Base-by-base conservation (phyloP, 1,284 basidiomycete species). In the Fomitopsis schrenkii region DNA sequence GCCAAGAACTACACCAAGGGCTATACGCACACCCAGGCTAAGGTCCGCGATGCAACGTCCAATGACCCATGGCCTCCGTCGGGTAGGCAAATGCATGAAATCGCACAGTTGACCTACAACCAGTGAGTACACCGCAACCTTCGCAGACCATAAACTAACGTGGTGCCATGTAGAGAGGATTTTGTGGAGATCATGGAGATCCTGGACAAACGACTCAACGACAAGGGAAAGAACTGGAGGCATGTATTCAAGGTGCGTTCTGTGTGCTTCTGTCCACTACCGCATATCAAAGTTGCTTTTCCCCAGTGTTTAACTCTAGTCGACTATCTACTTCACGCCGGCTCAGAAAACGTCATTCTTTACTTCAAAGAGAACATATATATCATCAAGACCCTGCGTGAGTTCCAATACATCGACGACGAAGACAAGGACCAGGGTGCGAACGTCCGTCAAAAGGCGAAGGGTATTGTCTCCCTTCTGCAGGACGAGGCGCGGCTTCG, bases 171-270 rank as follows among this genome's bases (percentile, higher is more conserved):
- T 69, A 97, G 94, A 74, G 88, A 87, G 64, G 95, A 98, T 73
- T 98, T 98, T 75, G 90, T 98, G 35, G 97, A 99, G 76, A 95
- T 99, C 71, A 97, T 99, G 93, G 95, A 98, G 79, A 95, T 98
- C 88, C 83, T 99, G 58, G 97, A 98, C 78, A 99, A 98, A 79
- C 86, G 97, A 55, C 77, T 99, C 68, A 98, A 98, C 70, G 97
- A 99, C 80, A 98, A 98, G 80, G 97, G 97, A 44, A 98, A 98
- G 85, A 97, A 98, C 72, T 99, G 97, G 97, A 83, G 96, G 46
- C 97, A 99, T 81, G 97, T 98, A 62, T 98, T 97, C 87, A 99
- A 99, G 84, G 93, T 90, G 67, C 63, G 77, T 44, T 45, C 7
- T 36, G 35, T 38, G 26, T 45, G 38, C 33, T 26, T 50, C 36